Evolutionary conservation across 2,329 filamentous ascomycete species (phyloP).

Genomic region (Colletotrichum destructivum): DNA sequence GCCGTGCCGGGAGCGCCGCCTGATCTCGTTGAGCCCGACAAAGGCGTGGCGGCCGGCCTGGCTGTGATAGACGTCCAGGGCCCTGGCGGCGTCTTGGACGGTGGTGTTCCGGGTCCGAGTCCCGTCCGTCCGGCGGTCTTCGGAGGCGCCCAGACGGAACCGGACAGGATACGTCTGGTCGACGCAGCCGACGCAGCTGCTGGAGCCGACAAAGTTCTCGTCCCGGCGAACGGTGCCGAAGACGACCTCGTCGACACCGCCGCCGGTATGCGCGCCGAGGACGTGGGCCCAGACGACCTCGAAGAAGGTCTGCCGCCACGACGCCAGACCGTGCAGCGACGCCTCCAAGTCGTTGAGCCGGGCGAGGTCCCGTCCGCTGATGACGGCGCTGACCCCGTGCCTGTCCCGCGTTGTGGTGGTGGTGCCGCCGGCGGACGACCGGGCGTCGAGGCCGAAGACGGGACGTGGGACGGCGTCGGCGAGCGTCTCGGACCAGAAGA

Average conservation of each 20-base stretch:
- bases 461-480: not conserved
- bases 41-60: slow-evolving; percentile 18
- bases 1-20: not conserved
- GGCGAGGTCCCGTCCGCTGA: not conserved
- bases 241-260: not conserved
- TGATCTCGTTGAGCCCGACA: slow-evolving; percentile 7
- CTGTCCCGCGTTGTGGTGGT: not conserved
- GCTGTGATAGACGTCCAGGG: slow-evolving; percentile 1
- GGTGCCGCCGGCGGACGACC: not conserved
- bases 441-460: not conserved
- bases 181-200: slow-evolving; percentile 4
- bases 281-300: slow-evolving; percentile 19
- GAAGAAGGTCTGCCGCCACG: slow-evolving; percentile 16
- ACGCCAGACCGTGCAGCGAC: not conserved
- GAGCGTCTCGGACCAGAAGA: slow-evolving; percentile 2
- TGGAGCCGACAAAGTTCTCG: slow-evolving; percentile 19
- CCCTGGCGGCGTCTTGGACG: not conserved
- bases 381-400: slow-evolving; percentile 3
- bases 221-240: slow-evolving; percentile 17
- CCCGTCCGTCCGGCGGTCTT: too few species aligned
- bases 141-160: not conserved
- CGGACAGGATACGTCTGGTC: slow-evolving; percentile 22
- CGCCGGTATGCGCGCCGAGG: slow-evolving; percentile 1
- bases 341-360: slow-evolving; percentile 1
- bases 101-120: too few species aligned